Evolutionary conservation across 2,329 filamentous ascomycete genomes (phyloP), one percentile per base, ranked within the genome.

Genomic region (Sporothrix dimorphospora): DNA sequence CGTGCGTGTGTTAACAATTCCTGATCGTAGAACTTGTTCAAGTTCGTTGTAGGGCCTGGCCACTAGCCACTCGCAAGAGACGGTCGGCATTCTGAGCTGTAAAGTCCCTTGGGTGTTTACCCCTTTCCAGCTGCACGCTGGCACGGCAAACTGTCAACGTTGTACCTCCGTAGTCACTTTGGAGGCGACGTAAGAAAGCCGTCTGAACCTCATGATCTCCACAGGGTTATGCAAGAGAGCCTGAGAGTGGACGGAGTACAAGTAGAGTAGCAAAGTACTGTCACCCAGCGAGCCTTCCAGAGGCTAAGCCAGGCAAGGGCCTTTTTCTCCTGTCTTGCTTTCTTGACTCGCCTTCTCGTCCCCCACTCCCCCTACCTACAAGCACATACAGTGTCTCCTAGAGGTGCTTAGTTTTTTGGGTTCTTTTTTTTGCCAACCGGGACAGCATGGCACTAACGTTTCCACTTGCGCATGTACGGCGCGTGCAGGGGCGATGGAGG

Each of bases 141-240:
- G 55, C 68, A 34, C 11, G 12, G 19, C 19, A 38, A 47, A 21
- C 42, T 57, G 47, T 55, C 49, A 55, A 68, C 34, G 14, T 45
- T 42, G 51, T n/a, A n/a, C n/a, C n/a, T n/a, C n/a, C n/a, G n/a
- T 59, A n/a, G 67, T 24, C 34, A 49, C 53, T 59, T 59, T 59
- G 19, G 53, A 70, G 67, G 51, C 67, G 40, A 70, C 67, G 66
- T 80, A 77, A 81, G 78, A 80, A 78, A 76, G 75, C 79, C 81
- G 79, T 81, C 81, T 82, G 80, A 81, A 82, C 79, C 79, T 78
- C 78, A 72, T 68, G 79, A 81, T 82, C 79, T 78, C 78, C 80
- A 73, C 80, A 80, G 79, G 80, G 81, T 76, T 59, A 40, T 63
- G 57, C 57, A 42, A 40, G 57, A 24, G 51, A 53, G 51, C 27